Evolutionary conservation across 306 rosid genomes (phyloP).

Genomic region (Delonix regia): DNA sequence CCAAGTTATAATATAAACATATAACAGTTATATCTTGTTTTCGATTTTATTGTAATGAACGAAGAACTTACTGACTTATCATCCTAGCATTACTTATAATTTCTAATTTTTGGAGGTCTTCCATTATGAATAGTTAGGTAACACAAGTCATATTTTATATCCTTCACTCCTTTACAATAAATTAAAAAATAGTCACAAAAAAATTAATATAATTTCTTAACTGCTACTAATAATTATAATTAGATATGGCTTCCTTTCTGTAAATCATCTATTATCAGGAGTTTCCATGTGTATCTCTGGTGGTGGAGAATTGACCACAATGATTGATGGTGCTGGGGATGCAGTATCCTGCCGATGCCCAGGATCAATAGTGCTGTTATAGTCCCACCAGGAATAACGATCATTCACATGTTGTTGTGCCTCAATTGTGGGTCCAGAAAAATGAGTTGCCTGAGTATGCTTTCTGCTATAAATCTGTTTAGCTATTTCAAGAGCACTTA

Average conservation of each 20-base stretch:
- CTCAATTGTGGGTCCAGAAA: not conserved
- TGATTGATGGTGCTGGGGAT: conserved; percentile 31
- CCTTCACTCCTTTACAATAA: too few relatives aligned
- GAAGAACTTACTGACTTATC: too few relatives aligned
- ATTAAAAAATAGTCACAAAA: too few relatives aligned
- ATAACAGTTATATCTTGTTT: too few relatives aligned
- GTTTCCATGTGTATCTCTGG: not conserved
- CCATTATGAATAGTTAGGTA: too few relatives aligned
- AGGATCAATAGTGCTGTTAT: not conserved
- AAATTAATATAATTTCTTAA: too few relatives aligned
- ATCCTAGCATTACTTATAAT: too few relatives aligned
- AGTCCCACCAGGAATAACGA: conserved; percentile 22
- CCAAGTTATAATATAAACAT: too few relatives aligned
- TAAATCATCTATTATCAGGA: conserved; percentile 17
- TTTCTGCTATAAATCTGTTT: conserved; percentile 29
- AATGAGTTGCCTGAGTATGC: not conserved
- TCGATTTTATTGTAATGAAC: too few relatives aligned
- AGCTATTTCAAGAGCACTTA: conserved; percentile 17
- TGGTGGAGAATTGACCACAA: conserved; percentile 33
- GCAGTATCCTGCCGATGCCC: conserved; percentile 8
- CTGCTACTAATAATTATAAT: too few relatives aligned
- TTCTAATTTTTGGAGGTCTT: too few relatives aligned
- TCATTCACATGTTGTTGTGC: conserved; percentile 22
- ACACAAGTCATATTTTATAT: too few relatives aligned
- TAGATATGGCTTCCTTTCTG: not conserved